These are phyloP conservation scores for Viola odorata DNA, from an alignment of 345 rosid genomes.

Conservation along the genomic window DNA sequence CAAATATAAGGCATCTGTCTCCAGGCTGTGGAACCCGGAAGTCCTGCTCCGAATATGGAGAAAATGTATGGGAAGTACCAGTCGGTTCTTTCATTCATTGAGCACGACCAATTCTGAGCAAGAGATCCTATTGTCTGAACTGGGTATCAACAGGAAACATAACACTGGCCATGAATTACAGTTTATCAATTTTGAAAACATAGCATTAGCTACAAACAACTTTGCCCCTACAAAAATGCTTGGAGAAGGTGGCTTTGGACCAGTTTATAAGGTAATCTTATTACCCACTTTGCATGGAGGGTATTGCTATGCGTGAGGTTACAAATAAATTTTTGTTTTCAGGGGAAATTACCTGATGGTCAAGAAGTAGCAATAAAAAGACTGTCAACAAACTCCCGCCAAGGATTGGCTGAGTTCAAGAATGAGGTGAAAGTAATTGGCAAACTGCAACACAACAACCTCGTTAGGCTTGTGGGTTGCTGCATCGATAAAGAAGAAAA, in stretches of 20 bases:
- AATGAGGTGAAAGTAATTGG: no score
- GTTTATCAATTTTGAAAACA: slow-evolving; percentile 19
- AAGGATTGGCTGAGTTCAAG: no score
- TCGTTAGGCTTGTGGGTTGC: no score
- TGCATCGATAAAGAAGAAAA: no score
- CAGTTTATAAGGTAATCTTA: slow-evolving; percentile 16
- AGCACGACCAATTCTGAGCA: not conserved
- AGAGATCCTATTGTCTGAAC: slow-evolving; percentile 2
- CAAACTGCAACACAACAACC: no score
- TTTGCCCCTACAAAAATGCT: slow-evolving; percentile 18
- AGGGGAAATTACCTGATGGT: no score
- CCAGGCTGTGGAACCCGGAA: not conserved
- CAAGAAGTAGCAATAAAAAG: not conserved
- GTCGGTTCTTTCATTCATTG: not conserved
- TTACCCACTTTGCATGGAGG: not conserved
- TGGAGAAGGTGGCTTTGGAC: slow-evolving; percentile 26
- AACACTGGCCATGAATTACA: slow-evolving; percentile 10
- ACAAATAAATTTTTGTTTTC: no score
- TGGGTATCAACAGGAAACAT: not conserved
- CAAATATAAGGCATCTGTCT: not conserved
- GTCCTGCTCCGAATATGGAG: not conserved
- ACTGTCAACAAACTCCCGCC: not conserved
- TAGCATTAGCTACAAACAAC: slow-evolving; percentile 15
- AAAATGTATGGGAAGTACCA: not conserved
- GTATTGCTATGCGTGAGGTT: no score